Percentiles rank a stretch among this genome's conserved stretches.
phyloP scores from a whole-genome alignment of 1,139 yeast species.

The Scheffersomyces illinoinensis region DNA sequence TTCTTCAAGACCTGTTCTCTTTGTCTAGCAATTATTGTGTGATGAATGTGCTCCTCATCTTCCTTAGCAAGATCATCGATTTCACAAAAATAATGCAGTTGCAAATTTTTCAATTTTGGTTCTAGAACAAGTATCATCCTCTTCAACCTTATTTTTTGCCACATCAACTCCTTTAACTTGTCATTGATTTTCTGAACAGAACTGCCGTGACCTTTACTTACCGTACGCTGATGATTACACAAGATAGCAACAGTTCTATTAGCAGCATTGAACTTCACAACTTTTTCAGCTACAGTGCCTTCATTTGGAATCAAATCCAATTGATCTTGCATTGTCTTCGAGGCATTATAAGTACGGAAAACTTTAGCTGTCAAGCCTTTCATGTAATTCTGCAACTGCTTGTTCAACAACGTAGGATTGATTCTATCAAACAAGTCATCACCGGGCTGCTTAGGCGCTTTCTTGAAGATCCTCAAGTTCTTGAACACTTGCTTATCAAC shows the following conservation, averaged over 20 bases:
- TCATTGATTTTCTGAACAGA: constrained; percentile 79
- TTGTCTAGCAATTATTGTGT: constrained; percentile 57
- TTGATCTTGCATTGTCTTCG: constrained; percentile 96
- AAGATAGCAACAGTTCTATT: constrained; percentile 92
- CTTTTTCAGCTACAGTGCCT: constrained; percentile 87
- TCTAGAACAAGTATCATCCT: constrained; percentile 71
- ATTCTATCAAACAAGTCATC: constrained; percentile 91
- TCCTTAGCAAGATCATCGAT: constrained; percentile 69
- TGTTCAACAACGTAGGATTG: constrained; percentile 80
- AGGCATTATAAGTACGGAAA: constrained; percentile 96
- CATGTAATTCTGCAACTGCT: constrained; percentile 86
- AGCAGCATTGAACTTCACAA: constrained; percentile 88
- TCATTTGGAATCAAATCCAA: constrained; percentile 76
- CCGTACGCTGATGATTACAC: constrained; percentile 96
- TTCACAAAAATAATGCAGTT: constrained; percentile 64
- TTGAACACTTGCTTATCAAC: constrained; percentile 90
- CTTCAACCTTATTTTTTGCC: constrained; percentile 80
- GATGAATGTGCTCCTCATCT: constrained; percentile 60
- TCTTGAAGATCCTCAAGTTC: constrained; percentile 82
- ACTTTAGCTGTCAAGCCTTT: constrained; percentile 94
- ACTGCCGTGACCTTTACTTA: constrained; percentile 79
- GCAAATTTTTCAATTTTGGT: constrained; percentile 50
- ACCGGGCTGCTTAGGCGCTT: constrained; percentile 84
- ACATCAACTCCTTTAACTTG: constrained; percentile 71
- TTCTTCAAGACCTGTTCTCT: constrained; percentile 63